These are phyloP conservation scores for Arabidopsis lyrata DNA, from an alignment of 441 rosid genomes.

Conservation along the genomic window DNA sequence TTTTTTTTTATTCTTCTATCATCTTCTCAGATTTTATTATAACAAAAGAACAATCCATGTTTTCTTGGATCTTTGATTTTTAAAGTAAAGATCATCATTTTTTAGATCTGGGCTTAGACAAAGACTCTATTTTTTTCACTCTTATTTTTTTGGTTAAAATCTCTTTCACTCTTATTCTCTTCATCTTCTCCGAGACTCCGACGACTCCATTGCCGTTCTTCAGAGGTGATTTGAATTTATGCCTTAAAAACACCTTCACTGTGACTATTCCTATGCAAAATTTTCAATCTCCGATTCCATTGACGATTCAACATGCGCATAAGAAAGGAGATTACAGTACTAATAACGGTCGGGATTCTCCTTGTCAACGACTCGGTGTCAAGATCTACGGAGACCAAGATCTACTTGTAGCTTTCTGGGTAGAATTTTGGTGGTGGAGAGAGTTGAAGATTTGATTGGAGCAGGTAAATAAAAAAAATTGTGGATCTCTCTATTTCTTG, in stretches of 20 bases:
- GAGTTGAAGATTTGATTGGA: neutral
- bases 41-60: too few species aligned
- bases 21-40: too few species aligned
- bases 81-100: too few species aligned
- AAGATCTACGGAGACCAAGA: slow-evolving; percentile 88
- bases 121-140: too few species aligned
- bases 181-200: too few species aligned
- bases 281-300: slow-evolving; percentile 54
- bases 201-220: slow-evolving; percentile 43
- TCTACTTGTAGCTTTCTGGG: slow-evolving; percentile 12
- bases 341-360: slow-evolving; percentile 95
- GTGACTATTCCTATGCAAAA: slow-evolving; percentile 53
- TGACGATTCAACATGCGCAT: slow-evolving; percentile 86
- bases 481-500: slow-evolving; percentile 10
- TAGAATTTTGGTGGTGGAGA: neutral
- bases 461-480: neutral
- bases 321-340: slow-evolving; percentile 98
- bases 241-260: slow-evolving; percentile 44
- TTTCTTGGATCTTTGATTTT: too few species aligned
- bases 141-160: too few species aligned
- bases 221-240: slow-evolving; percentile 56
- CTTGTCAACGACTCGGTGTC: slow-evolving; percentile 86
- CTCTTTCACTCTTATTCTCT: too few species aligned
- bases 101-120: too few species aligned
- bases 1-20: too few species aligned